Evolutionary conservation across 2,329 filamentous ascomycete species (phyloP).

Genomic region (Microsporum canis): DNA sequence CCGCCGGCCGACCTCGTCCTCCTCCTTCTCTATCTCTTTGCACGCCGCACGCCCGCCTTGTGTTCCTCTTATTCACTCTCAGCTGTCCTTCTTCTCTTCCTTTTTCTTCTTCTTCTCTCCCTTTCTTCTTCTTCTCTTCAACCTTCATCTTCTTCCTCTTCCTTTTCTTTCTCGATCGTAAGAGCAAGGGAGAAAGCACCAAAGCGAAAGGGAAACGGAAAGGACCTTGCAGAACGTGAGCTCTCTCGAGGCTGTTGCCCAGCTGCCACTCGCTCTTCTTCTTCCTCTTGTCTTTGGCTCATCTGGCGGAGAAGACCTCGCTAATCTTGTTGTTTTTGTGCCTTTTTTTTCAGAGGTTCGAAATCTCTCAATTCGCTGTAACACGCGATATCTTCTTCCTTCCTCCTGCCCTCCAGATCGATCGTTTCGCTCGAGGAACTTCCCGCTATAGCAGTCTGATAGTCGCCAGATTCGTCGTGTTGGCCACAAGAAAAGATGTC

Average conservation of each 20-base stretch:
- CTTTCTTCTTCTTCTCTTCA: not conserved
- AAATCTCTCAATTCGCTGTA: conserved; percentile 8
- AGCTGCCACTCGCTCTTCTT: not conserved
- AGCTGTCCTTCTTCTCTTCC: conserved; percentile 6
- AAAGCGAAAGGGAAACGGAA: not conserved
- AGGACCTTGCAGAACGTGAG: not conserved
- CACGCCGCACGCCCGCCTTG: conserved; percentile 11
- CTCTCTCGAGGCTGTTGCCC: not conserved
- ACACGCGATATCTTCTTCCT: conserved; percentile 11
- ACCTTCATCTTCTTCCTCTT: not conserved
- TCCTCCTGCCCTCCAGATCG: not conserved
- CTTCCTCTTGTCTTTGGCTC: not conserved
- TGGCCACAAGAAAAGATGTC: conserved; percentile 51
- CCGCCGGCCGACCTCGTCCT: conserved; percentile 5
- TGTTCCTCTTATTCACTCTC: conserved; percentile 12
- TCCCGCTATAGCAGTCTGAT: not conserved
- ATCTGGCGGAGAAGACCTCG: not conserved
- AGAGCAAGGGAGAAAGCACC: not conserved
- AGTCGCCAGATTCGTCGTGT: not conserved
- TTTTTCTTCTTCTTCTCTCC: not conserved
- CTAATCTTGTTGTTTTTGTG: not conserved
- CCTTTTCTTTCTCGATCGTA: not conserved
- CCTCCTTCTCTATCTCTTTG: not conserved
- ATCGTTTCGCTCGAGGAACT: not conserved
- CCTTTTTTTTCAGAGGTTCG: not conserved